Evolutionary conservation across 176 grass and related monocot species (phyloP), one percentile per base, ranked within the genome.

Genomic region (Luzula sylvatica): DNA sequence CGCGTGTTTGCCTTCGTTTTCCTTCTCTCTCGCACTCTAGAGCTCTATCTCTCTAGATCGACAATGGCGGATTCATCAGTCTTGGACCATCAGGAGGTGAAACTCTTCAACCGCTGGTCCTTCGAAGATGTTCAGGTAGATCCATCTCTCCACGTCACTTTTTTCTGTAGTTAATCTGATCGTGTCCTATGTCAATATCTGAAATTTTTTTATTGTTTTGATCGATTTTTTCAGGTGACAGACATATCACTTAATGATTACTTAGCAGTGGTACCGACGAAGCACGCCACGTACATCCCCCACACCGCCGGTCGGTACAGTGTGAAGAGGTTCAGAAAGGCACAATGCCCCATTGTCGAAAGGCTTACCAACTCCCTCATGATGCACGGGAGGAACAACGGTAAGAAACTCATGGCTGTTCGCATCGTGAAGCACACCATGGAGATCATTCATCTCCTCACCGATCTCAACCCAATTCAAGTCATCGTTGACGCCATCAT

Each of bases 351-450:
- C 15, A 83, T 94, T 62, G 55, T 94, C 21, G 78, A 87, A 68
- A 81, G 88, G 44, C 78, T 94, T 46, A 83, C 88, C 53, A 94
- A 94, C 71, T 94, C 82, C 0, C 72, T 87, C 63, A 94, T 94
- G 88, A 94, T 94, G 88, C 82, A 94, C 40, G 88, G 82, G 0
- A 78, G 82, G 68, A 94, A 94, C 68, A 94, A 87, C 62, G 88
- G 78, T 0, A 94, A 94, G 72, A 87, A 94, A 40, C 44, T 94
- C 58, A 60, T 87, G 72, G 88, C 88, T 12, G 82, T 94, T 11
- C 62, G 78, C 42, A 94, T 94, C 30, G 38, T 94, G 20, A 87
- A 94, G 64, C 88, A 94, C 54, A 58, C 88, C 48, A 74, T 94
- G 60, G 82, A 94, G 55, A 94, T 87, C 30, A 94, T 94, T 38